Percentiles rank a stretch among this genome's conserved stretches.
Conservation (phyloP, 805 yeast species). For the Scheffersomyces ergatensis region DNA sequence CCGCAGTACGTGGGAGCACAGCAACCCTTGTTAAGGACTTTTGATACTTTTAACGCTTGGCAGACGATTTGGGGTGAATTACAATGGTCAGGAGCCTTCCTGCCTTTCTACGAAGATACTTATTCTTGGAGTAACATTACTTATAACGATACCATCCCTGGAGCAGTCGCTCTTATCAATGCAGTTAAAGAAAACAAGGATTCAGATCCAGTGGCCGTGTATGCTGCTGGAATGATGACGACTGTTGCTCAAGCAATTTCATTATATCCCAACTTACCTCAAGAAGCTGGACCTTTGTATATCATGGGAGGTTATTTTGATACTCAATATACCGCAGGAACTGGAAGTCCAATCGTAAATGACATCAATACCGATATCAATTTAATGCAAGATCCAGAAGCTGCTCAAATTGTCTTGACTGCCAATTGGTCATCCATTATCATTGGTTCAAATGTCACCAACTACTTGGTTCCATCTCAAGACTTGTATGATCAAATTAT, state of each 20-base stretch:
- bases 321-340: constrained; percentile 35
- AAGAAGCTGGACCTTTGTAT: constrained; percentile 38
- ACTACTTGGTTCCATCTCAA: constrained; percentile 38
- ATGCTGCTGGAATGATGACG: constrained; percentile 42
- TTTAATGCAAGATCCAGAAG: constrained; percentile 44
- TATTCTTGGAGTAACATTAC: constrained; percentile 30
- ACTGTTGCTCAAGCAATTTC: constrained; percentile 45
- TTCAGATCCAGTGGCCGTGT: constrained; percentile 29
- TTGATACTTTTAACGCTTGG: constrained; percentile 39
- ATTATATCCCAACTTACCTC: constrained; percentile 35
- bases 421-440: constrained; percentile 37
- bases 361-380: constrained; percentile 44
- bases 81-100: constrained; percentile 43
- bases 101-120: constrained; percentile 25
- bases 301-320: constrained; percentile 47
- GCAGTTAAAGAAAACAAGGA: constrained; percentile 38
- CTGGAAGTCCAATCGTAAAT: constrained; percentile 16
- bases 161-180: constrained; percentile 38
- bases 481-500: constrained; percentile 30
- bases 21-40: constrained; percentile 34
- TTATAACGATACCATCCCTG: constrained; percentile 26
- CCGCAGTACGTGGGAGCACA: constrained; percentile 37
- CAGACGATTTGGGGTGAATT: constrained; percentile 34
- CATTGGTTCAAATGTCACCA: constrained; percentile 43
- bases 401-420: constrained; percentile 41